Conservation (phyloP, 2,329 filamentous ascomycete species). For the Monosporascus sp. region DNA sequence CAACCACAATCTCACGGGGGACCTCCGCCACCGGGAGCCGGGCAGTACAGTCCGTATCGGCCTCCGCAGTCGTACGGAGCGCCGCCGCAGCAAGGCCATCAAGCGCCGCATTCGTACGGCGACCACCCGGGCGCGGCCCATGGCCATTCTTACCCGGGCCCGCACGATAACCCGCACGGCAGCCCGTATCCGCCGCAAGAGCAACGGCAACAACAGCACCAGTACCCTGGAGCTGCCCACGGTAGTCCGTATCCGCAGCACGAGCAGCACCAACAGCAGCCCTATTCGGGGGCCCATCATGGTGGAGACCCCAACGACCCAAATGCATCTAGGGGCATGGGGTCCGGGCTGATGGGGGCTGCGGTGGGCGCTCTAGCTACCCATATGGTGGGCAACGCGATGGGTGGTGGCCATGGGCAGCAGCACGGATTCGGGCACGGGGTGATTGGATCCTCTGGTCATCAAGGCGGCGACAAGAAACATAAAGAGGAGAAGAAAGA, state of each 20-base stretch:
- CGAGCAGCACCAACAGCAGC: background rate
- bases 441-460: too few relatives aligned
- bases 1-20: background rate
- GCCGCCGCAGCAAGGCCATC: background rate
- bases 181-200: background rate
- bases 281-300: background rate
- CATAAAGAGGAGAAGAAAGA: background rate
- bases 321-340: background rate
- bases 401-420: background rate
- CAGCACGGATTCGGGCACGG: background rate
- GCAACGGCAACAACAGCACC: background rate
- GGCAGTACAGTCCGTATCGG: background rate
- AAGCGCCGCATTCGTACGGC: background rate
- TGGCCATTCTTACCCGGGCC: background rate
- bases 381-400: background rate
- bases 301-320: background rate
- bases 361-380: background rate
- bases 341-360: background rate
- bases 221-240: background rate
- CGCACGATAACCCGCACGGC: background rate
- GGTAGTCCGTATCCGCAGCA: background rate
- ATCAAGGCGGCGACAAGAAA: too few relatives aligned
- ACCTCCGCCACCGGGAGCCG: background rate
- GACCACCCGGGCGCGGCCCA: background rate
- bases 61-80: background rate